These are phyloP conservation scores for Neurospora tetrasperma DNA, from an alignment of 495 filamentous ascomycete genomes.

Conservation along the genomic window DNA sequence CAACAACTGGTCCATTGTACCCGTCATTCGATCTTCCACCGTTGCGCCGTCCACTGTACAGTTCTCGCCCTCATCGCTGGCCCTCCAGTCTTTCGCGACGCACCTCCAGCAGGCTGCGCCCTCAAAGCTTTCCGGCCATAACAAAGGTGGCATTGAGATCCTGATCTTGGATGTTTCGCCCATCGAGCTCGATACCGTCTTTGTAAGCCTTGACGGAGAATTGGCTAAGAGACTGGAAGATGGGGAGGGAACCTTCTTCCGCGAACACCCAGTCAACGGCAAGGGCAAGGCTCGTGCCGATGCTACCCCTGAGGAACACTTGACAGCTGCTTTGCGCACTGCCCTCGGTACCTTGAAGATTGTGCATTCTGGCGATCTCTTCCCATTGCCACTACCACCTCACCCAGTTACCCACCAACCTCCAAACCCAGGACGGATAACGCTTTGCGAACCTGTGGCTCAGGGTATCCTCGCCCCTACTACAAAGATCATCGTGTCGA, in stretches of 20 bases:
- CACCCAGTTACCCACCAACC: slow-evolving; percentile 83
- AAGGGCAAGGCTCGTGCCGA: slow-evolving; percentile 19
- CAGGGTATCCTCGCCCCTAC: slow-evolving; percentile 68
- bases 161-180: slow-evolving; percentile 71
- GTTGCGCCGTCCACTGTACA: slow-evolving; percentile 65
- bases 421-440: slow-evolving; percentile 70
- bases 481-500: slow-evolving; percentile 59
- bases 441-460: slow-evolving; percentile 65
- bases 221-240: slow-evolving; percentile 46
- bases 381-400: slow-evolving; percentile 72
- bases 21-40: slow-evolving; percentile 51
- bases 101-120: slow-evolving; percentile 48
- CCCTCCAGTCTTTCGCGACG: slow-evolving; percentile 64
- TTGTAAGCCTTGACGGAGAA: slow-evolving; percentile 74
- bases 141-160: slow-evolving; percentile 61
- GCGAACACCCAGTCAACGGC: slow-evolving; percentile 30
- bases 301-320: slow-evolving; percentile 48
- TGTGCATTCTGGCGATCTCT: slow-evolving; percentile 72
- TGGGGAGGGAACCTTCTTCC: slow-evolving; percentile 47
- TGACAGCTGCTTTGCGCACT: slow-evolving; percentile 68
- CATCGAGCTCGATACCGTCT: slow-evolving; percentile 69
- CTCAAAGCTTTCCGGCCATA: slow-evolving; percentile 53
- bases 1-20: slow-evolving; percentile 73
- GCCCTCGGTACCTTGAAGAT: slow-evolving; percentile 60
- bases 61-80: slow-evolving; percentile 70